Base-by-base conservation (phyloP, 345 rosid species). In the Eucalyptus globulus region DNA sequence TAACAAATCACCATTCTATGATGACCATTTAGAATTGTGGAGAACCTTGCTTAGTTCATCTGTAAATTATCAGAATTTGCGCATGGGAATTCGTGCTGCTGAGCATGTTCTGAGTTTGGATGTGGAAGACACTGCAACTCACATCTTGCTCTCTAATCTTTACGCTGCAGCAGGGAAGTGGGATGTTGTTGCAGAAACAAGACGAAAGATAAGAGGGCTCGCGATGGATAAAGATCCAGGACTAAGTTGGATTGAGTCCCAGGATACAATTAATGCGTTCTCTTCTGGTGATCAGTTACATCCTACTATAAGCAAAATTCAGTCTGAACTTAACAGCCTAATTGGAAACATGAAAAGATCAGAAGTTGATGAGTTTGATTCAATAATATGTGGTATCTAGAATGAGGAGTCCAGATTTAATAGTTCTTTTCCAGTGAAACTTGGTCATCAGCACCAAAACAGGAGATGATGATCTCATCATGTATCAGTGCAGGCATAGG, bases 21-120 rank as follows among this genome's bases (percentile, higher is more conserved):
- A 92, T 91, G 92, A 91, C 86, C 90, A 69, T 19, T 47, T 89
- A 86, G 97, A 96, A 90, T 92, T 97, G 24, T 97, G 99, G 99
- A 92, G 99, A 94, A 96, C 94, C 83, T 91, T 97, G 95, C 91
- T 97, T 43, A 95, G 98, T 87, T 93, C 95, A 11, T 96, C 98
- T 87, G 97, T 97, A 37, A 88, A 89, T 54, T 51, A 67, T 29
- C 94, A 94, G 92, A 93, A 94, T 90, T 92, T 96, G 89, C 72
- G 49, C 76, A 80, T 93, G 62, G 99, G 98, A 87, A 90, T 94
- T 50, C 90, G 90, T 45, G 97, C 97, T 2, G 99, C 97, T 58
- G 95, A 93, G 88, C 93, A 96, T 54, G 90, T 95, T 34, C 88
- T 97, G 45, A 93, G 88, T 90, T 92, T 94, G 83, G 92, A 94